phyloP scores from a whole-genome alignment of 768 basidiomycete species.

The Boletus reticulatus region DNA sequence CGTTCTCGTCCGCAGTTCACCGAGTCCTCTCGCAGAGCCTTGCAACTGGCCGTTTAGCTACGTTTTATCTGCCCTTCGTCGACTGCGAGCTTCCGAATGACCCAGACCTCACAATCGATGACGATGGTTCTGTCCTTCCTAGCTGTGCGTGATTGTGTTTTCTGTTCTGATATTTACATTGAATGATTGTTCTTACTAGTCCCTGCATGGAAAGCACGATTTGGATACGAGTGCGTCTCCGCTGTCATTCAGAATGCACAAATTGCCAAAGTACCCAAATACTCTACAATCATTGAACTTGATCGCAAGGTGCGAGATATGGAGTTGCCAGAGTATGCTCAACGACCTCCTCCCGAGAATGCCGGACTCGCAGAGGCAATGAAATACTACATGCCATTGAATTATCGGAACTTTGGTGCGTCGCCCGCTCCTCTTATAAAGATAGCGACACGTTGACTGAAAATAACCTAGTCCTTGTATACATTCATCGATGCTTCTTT shows the following conservation, averaged over 20 bases:
- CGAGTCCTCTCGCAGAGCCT: constrained; percentile 45
- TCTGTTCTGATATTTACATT: not conserved
- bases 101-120: constrained; percentile 53
- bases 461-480: constrained; percentile 52
- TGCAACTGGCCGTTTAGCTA: constrained; percentile 66
- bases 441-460: not conserved
- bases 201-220: constrained; percentile 68
- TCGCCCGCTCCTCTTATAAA: not conserved
- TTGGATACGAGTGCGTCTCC: constrained; percentile 63
- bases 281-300: constrained; percentile 59
- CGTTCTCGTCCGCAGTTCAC: not conserved
- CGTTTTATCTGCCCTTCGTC: constrained; percentile 68
- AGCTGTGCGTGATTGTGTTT: constrained; percentile 48
- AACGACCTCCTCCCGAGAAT: constrained; percentile 46
- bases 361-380: constrained; percentile 59
- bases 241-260: constrained; percentile 67
- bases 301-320: constrained; percentile 67
- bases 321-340: constrained; percentile 62
- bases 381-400: constrained; percentile 73
- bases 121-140: constrained; percentile 54
- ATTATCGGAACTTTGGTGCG: constrained; percentile 70
- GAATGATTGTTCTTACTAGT: constrained; percentile 35
- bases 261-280: constrained; percentile 61
- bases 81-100: constrained; percentile 69
- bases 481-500: constrained; percentile 76